These are phyloP conservation scores for Coniochaeta sp. DNA, from an alignment of 2,329 filamentous ascomycete species.

Conservation along the genomic window DNA sequence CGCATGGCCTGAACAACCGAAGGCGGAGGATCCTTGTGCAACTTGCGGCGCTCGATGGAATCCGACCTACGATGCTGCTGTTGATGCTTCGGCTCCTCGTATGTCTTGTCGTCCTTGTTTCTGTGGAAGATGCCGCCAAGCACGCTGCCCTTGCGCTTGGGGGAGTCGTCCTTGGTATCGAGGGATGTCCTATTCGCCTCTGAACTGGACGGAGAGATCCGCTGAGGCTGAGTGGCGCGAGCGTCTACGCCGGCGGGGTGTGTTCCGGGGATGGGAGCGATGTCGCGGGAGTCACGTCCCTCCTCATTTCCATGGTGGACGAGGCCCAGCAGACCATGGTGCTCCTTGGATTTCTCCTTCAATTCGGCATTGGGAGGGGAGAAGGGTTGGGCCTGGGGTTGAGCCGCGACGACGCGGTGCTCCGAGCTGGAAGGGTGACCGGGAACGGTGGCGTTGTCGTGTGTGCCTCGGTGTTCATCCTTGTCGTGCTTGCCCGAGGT, in stretches of 20 bases:
- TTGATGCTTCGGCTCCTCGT: slow-evolving; percentile 1
- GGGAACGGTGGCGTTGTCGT: not conserved
- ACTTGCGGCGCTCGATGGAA: not conserved
- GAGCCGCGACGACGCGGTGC: not conserved
- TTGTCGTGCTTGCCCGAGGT: not conserved
- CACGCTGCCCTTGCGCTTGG: slow-evolving; percentile 9
- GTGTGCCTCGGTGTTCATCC: not conserved
- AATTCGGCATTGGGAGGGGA: not conserved
- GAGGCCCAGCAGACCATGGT: not conserved
- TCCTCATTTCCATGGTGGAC: not conserved
- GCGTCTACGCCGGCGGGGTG: not conserved
- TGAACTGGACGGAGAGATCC: not conserved
- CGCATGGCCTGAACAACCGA: not conserved
- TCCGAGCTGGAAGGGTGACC: not conserved
- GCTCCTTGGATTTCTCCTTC: not conserved
- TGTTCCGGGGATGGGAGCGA: not conserved
- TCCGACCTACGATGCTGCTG: slow-evolving; percentile 6
- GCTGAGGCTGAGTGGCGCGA: not conserved
- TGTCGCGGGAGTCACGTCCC: not conserved
- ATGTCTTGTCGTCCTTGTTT: slow-evolving; percentile 10
- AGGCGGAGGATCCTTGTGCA: not conserved
- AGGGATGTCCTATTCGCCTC: slow-evolving; percentile 4
- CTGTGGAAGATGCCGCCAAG: slow-evolving; percentile 16
- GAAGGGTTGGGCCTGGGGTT: not conserved
- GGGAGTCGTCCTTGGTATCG: slow-evolving; percentile 6